Evolutionary conservation across 192 early-diverging fungal species (phyloP).

Genomic region (Tieghemiomyces parasiticus): DNA sequence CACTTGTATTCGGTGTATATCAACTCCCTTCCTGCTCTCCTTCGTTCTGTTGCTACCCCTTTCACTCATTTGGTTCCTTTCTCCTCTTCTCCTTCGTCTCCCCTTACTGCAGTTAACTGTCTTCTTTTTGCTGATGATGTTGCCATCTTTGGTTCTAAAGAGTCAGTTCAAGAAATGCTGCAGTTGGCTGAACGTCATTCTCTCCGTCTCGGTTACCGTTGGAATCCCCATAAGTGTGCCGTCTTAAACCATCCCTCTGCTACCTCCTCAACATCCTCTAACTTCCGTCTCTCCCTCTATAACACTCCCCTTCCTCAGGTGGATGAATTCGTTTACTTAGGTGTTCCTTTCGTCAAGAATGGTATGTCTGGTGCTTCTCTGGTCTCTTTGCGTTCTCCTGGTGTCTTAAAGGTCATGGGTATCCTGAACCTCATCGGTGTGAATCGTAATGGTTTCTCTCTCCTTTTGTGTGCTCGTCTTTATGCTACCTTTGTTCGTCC

Average conservation of each 20-base stretch:
- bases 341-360: conserved; percentile 4
- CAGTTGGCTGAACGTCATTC: conserved; percentile 4
- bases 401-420: conserved; percentile 4
- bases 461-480: conserved; percentile 4
- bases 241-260: conserved; percentile 4
- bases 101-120: conserved; percentile 8
- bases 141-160: conserved; percentile 4
- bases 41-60: background rate
- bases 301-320: conserved; percentile 3
- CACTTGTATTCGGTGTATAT: conserved; percentile 17
- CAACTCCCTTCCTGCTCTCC: conserved; percentile 6
- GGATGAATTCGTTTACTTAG: conserved; percentile 4
- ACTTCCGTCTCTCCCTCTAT: conserved; percentile 4
- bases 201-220: conserved; percentile 3
- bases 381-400: conserved; percentile 3
- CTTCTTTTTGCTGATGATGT: conserved; percentile 11
- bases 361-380: conserved; percentile 4
- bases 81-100: background rate
- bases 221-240: conserved; percentile 3
- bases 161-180: conserved; percentile 4
- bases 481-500: conserved; percentile 4
- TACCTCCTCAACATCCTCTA: conserved; percentile 4
- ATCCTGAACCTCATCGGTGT: conserved; percentile 4
- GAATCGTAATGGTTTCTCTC: conserved; percentile 4
- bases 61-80: background rate